Conservation (phyloP, 805 yeast species). For the Komagataella populi region DNA sequence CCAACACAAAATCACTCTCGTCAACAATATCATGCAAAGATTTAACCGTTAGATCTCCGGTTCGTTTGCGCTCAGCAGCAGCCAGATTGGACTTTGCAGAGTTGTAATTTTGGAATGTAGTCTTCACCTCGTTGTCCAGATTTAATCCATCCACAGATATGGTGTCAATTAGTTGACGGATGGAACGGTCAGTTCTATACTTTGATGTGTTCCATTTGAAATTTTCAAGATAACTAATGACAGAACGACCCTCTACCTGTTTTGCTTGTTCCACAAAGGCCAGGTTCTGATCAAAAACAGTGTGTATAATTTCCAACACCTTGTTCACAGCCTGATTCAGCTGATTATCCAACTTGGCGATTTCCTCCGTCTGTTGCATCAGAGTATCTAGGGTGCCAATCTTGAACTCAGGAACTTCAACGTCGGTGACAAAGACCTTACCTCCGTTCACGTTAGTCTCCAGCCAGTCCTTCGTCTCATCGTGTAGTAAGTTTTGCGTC, state of each 20-base stretch:
- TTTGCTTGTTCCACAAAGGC: slow-evolving; percentile 15
- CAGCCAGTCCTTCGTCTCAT: slow-evolving; percentile 28
- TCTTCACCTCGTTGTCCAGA: slow-evolving; percentile 74
- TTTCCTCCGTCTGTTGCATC: slow-evolving; percentile 83
- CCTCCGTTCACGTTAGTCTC: slow-evolving; percentile 44
- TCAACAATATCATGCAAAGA: slow-evolving; percentile 82
- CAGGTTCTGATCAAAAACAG: slow-evolving; percentile 23
- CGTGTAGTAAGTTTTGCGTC: slow-evolving; percentile 18
- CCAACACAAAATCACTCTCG: slow-evolving; percentile 70
- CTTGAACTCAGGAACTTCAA: slow-evolving; percentile 72
- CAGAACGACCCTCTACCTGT: slow-evolving; percentile 29
- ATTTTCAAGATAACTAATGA: slow-evolving; percentile 51
- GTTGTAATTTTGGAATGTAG: slow-evolving; percentile 62
- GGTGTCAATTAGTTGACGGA: slow-evolving; percentile 56
- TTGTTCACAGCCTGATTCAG: slow-evolving; percentile 57
- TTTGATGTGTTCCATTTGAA: slow-evolving; percentile 86
- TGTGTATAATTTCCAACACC: slow-evolving; percentile 57
- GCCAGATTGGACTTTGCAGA: slow-evolving; percentile 72
- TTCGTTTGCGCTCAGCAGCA: slow-evolving; percentile 85
- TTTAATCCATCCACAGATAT: slow-evolving; percentile 69
- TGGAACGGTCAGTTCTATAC: slow-evolving; percentile 73
- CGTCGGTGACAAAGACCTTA: slow-evolving; percentile 37
- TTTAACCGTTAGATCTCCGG: slow-evolving; percentile 86
- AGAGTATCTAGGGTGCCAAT: slow-evolving; percentile 90
- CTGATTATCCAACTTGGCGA: slow-evolving; percentile 71